These are phyloP conservation scores for Cymbopogon flexuosus DNA, from an alignment of 202 grass and related monocot genomes.

Conservation along the genomic window DNA sequence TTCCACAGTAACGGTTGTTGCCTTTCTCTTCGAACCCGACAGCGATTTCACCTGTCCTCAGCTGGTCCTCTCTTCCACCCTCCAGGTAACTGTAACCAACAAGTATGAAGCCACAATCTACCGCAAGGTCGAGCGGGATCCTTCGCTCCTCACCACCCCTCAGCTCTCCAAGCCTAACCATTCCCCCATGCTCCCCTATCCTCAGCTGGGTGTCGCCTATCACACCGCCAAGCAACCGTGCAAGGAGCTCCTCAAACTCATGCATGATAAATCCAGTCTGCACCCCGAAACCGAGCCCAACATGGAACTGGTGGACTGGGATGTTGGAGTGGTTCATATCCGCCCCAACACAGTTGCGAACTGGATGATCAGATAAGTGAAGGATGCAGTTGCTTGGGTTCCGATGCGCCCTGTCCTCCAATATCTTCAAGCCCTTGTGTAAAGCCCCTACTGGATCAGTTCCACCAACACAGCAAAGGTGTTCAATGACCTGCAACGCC, in stretches of 20 bases:
- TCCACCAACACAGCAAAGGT: conserved; percentile 67
- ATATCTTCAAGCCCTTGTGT: conserved; percentile 78
- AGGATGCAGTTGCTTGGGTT: conserved; percentile 84
- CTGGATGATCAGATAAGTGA: conserved; percentile 59
- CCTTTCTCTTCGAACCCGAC: conserved; percentile 63
- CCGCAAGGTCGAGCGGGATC: conserved; percentile 59
- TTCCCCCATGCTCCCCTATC: conserved; percentile 59
- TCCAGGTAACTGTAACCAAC: conserved; percentile 74
- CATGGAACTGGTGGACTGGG: conserved; percentile 68
- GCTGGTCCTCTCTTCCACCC: conserved; percentile 57
- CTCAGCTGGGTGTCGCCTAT: conserved; percentile 68
- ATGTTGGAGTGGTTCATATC: conserved; percentile 43
- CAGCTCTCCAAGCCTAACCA: conserved; percentile 78
- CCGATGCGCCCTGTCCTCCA: conserved; percentile 80
- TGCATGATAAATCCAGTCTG: conserved; percentile 78
- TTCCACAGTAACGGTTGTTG: conserved; percentile 13
- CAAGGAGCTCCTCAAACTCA: conserved; percentile 83
- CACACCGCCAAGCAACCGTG: conserved; percentile 68
- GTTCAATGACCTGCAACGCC: conserved; percentile 86
- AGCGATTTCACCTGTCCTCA: conserved; percentile 50
- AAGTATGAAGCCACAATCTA: conserved; percentile 56
- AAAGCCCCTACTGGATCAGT: conserved; percentile 65
- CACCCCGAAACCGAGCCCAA: conserved; percentile 65
- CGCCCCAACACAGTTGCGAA: conserved; percentile 29
- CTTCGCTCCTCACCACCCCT: conserved; percentile 84